Percentiles rank a stretch among this genome's conserved stretches.
Evolutionary conservation across 2,329 filamentous ascomycete genomes (phyloP).

Genomic region (Curvularia sp.): DNA sequence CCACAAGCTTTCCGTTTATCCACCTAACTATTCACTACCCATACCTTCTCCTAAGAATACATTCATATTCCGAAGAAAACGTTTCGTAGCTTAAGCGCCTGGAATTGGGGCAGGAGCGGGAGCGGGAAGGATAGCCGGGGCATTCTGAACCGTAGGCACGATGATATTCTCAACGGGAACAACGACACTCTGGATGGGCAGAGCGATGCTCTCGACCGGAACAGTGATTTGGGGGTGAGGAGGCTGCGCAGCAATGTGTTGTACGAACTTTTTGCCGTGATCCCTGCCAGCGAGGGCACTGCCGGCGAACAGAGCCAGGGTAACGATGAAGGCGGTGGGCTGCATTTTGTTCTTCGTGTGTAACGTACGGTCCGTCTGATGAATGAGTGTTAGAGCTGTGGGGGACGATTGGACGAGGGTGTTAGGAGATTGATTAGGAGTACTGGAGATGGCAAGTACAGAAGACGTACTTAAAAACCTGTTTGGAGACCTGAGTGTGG

Average conservation of each 20-base stretch:
- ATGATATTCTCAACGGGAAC: neutral
- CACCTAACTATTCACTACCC: neutral
- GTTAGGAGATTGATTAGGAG: neutral
- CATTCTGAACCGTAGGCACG: neutral
- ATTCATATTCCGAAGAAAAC: neutral
- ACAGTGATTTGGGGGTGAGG: neutral
- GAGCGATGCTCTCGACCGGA: neutral
- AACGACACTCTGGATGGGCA: neutral
- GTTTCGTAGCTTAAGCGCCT: neutral
- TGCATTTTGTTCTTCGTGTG: conserved; percentile 6
- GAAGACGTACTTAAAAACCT: neutral
- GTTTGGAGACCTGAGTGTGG: neutral
- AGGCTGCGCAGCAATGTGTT: neutral
- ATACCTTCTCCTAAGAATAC: neutral
- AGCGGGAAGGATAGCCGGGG: neutral
- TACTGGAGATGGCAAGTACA: neutral
- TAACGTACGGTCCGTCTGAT: neutral
- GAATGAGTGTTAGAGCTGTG: neutral
- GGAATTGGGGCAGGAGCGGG: neutral
- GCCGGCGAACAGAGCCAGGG: conserved; percentile 2
- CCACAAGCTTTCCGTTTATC: neutral
- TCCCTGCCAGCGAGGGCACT: neutral
- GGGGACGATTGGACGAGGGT: neutral
- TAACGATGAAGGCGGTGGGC: neutral
- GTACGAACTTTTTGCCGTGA: neutral